Percentiles rank a stretch among this genome's conserved stretches.
Evolutionary conservation across 1,284 basidiomycete genomes (phyloP).

Genomic region (Puccinia brachypodii): DNA sequence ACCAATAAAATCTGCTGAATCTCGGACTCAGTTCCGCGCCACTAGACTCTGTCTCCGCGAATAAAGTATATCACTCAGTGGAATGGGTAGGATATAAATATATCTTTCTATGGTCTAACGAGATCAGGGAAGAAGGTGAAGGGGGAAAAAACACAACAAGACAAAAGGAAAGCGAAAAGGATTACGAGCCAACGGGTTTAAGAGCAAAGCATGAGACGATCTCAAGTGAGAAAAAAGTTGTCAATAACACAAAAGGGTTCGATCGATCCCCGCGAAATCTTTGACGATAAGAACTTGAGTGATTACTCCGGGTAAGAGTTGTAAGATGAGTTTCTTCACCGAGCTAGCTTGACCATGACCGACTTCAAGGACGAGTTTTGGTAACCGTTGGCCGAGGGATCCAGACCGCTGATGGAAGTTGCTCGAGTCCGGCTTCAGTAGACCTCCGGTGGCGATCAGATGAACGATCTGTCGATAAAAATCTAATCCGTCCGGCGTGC

Average conservation of each 20-base stretch:
- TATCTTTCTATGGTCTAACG: no score
- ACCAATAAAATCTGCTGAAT: no score
- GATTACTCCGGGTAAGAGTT: conserved; percentile 34
- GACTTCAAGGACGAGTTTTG: conserved; percentile 73
- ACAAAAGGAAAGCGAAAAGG: not conserved
- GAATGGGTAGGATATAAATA: no score
- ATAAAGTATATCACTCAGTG: no score
- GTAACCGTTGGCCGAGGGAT: conserved; percentile 53
- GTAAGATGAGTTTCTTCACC: conserved; percentile 59
- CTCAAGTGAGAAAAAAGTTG: not conserved
- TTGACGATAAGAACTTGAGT: conserved; percentile 13
- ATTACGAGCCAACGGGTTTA: no score
- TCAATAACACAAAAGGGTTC: conserved; percentile 21
- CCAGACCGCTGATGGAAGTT: not conserved
- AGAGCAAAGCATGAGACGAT: not conserved
- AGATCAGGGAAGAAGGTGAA: no score
- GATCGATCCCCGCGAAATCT: conserved; percentile 26
- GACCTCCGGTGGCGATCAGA: conserved; percentile 62
- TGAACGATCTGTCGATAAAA: conserved; percentile 74
- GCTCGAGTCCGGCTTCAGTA: conserved; percentile 49
- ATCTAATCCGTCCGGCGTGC: conserved; percentile 64
- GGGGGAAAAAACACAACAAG: not conserved
- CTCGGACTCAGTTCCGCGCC: no score
- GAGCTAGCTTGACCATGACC: conserved; percentile 69
- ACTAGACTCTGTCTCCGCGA: no score